Evolutionary conservation across 148 eudicot species (phyloP).

Genomic region (Rhododendron ovatum): DNA sequence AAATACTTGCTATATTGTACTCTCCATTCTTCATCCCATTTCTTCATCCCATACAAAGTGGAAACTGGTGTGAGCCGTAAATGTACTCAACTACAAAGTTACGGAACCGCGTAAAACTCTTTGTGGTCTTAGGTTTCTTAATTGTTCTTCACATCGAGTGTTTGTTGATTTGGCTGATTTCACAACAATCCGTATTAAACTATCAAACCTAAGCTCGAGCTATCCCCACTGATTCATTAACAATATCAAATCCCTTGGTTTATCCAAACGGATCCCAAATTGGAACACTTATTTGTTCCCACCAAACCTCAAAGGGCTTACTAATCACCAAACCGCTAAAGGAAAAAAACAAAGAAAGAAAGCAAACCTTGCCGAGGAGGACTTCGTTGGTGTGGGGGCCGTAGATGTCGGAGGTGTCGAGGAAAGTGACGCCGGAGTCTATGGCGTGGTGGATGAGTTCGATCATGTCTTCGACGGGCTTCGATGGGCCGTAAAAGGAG

Average conservation of each 20-base stretch:
- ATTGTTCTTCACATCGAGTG: not conserved
- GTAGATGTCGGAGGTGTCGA: conserved; percentile 6
- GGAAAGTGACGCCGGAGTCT: conserved; percentile 4
- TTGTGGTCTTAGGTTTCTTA: not conserved
- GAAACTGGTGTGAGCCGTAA: too few relatives aligned
- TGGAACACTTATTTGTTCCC: not conserved
- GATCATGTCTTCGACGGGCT: conserved; percentile 1
- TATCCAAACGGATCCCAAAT: too few relatives aligned
- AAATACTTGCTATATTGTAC: too few relatives aligned
- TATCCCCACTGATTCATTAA: not conserved
- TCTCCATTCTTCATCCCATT: too few relatives aligned
- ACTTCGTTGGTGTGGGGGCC: conserved; percentile 3
- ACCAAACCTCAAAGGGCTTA: not conserved
- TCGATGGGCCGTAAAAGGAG: not conserved
- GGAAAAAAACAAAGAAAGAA: too few relatives aligned
- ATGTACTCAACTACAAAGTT: too few relatives aligned
- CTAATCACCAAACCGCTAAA: not conserved
- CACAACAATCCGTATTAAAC: not conserved
- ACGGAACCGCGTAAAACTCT: not conserved
- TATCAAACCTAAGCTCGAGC: not conserved
- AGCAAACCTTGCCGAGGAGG: conserved; percentile 2
- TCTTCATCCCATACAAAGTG: too few relatives aligned
- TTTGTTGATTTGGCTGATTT: too few relatives aligned
- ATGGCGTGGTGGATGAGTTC: conserved; percentile 3
- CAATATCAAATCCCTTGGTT: not conserved